These are phyloP conservation scores for Gossypium laxum DNA, from an alignment of 441 rosid species.

Conservation along the genomic window DNA sequence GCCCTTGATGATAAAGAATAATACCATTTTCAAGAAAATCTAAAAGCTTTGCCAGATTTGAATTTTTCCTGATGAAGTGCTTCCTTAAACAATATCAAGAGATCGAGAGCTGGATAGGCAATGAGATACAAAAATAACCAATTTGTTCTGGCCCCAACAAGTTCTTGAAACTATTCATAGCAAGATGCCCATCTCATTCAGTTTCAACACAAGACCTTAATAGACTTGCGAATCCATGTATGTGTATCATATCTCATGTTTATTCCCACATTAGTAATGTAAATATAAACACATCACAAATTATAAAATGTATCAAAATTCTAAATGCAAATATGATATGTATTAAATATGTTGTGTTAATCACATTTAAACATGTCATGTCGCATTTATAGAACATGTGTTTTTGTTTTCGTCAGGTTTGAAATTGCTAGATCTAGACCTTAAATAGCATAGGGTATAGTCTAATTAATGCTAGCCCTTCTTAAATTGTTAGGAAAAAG, in stretches of 20 bases:
- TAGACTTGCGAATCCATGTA: neutral
- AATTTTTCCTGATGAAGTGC: neutral
- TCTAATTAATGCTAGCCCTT: neutral
- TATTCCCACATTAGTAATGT: neutral
- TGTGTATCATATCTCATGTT: neutral
- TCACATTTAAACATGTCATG: neutral
- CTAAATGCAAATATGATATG: neutral
- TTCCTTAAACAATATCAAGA: neutral
- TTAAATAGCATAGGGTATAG: neutral
- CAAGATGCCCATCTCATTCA: slow-evolving; percentile 1
- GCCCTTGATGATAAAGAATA: neutral
- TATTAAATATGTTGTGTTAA: neutral
- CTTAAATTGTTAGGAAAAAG: neutral
- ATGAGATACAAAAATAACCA: neutral
- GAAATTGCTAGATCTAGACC: neutral
- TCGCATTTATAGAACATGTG: neutral
- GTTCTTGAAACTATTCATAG: neutral
- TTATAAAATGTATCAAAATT: neutral
- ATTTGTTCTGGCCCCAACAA: neutral
- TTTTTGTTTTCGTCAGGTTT: neutral
- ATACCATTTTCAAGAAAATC: neutral
- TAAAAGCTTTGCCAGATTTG: neutral
- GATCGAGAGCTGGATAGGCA: neutral
- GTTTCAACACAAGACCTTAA: neutral
- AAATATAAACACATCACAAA: neutral